phyloP scores from a whole-genome alignment of 1,284 basidiomycete species.

The Filobasidium uniguttulatum region DNA sequence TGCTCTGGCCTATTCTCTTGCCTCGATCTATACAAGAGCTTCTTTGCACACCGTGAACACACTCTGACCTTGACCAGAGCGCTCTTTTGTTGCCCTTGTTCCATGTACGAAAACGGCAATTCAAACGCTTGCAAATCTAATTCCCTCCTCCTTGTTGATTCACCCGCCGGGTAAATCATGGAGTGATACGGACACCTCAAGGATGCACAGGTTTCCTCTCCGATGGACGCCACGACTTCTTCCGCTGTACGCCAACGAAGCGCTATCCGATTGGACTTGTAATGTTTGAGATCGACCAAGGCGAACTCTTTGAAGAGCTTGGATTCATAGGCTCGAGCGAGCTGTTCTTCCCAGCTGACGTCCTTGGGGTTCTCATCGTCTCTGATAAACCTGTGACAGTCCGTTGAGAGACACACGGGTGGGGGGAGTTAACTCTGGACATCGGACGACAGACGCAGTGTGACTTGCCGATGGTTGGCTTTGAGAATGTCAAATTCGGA shows the following conservation, averaged over 20 bases:
- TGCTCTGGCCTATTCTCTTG: constrained; percentile 27
- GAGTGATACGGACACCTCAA: constrained; percentile 62
- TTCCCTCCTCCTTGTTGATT: constrained; percentile 8
- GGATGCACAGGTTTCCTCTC: constrained; percentile 74
- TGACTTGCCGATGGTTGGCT: constrained; percentile 5
- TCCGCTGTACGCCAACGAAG: constrained; percentile 80
- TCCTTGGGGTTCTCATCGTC: constrained; percentile 43
- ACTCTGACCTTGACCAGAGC: constrained; percentile 79
- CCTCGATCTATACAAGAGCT: constrained; percentile 70
- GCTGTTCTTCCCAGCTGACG: constrained; percentile 57
- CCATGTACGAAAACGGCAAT: constrained; percentile 72
- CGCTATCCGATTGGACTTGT: constrained; percentile 80
- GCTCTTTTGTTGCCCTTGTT: constrained; percentile 57
- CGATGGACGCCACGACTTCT: constrained; percentile 69
- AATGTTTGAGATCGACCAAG: constrained; percentile 83
- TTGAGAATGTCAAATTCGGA: neutral
- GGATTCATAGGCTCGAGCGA: constrained; percentile 74
- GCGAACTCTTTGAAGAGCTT: constrained; percentile 81
- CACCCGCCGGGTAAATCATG: constrained; percentile 17
- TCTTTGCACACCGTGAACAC: constrained; percentile 60
- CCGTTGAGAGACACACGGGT: neutral
- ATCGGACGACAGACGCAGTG: neutral
- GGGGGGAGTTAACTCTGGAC: neutral
- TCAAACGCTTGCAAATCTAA: constrained; percentile 55
- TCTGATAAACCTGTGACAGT: constrained; percentile 70